Conservation (phyloP, 495 filamentous ascomycete species). For the Polyplosphaeria fusca region DNA sequence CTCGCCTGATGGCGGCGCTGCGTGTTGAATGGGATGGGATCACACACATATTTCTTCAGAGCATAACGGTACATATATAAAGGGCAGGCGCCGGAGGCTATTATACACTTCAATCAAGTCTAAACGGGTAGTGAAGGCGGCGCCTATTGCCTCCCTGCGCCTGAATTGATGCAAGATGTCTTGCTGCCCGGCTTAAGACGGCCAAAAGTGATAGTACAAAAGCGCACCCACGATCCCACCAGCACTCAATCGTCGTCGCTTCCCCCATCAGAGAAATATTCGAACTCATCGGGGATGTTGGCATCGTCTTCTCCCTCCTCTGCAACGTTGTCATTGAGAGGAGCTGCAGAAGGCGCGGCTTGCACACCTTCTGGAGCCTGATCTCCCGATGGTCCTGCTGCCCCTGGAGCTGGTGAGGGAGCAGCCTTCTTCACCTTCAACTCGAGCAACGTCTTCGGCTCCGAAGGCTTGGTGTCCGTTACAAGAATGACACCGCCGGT, state of each 20-base stretch:
- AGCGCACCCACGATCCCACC: conserved; percentile 1
- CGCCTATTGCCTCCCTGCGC: conserved; percentile 25
- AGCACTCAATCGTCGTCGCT: conserved; percentile 25
- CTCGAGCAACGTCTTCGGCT: conserved; percentile 75
- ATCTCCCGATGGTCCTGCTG: conserved; percentile 41
- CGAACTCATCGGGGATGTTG: conserved; percentile 72
- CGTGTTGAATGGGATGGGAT: too few relatives aligned
- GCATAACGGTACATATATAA: too few relatives aligned
- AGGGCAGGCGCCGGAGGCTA: conserved; percentile 22
- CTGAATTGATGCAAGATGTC: conserved; percentile 28
- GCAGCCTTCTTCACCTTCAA: conserved; percentile 79
- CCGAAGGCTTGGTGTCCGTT: conserved; percentile 75
- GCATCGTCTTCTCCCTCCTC: conserved; percentile 90
- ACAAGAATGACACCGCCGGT: conserved; percentile 91
- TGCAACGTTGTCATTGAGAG: conserved; percentile 66
- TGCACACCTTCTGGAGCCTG: conserved; percentile 40
- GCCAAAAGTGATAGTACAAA: conserved; percentile 31
- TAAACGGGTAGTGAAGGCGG: conserved; percentile 8
- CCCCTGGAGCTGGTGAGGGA: conserved; percentile 43
- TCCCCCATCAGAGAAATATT: conserved; percentile 59
- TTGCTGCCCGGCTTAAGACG: conserved; percentile 5
- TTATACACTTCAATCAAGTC: conserved; percentile 35
- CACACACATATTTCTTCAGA: too few relatives aligned
- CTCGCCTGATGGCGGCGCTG: too few relatives aligned
- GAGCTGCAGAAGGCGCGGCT: conserved; percentile 40